phyloP scores from a whole-genome alignment of 176 grass and related monocot genomes.

The Phyllostachys edulis region DNA sequence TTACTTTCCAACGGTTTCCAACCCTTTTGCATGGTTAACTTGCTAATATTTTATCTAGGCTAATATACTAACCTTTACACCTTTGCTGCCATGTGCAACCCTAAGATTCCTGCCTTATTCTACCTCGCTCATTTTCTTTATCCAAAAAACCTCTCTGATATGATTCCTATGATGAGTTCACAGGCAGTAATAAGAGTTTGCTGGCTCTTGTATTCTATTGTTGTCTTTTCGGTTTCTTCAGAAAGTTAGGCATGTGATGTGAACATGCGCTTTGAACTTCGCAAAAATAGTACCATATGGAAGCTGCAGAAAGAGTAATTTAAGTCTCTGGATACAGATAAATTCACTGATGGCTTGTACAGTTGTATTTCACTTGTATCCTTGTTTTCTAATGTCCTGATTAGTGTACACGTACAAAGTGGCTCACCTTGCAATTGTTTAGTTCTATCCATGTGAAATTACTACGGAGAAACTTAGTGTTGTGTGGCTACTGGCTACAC shows the following conservation, averaged over 20 bases:
- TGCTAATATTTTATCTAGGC: conserved; percentile 45
- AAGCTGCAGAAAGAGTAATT: conserved; percentile 32
- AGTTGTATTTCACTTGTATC: neutral
- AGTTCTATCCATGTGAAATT: conserved; percentile 34
- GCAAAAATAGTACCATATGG: conserved; percentile 14
- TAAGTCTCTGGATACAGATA: neutral
- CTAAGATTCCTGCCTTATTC: conserved; percentile 66
- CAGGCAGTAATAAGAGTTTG: conserved; percentile 38
- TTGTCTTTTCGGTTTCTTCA: conserved; percentile 12
- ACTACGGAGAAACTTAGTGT: neutral
- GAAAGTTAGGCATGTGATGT: conserved; percentile 44
- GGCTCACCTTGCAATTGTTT: conserved; percentile 9
- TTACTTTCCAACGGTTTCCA: conserved; percentile 63
- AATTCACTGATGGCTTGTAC: conserved; percentile 14
- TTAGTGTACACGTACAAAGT: neutral
- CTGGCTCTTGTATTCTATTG: conserved; percentile 34
- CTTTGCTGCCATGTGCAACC: conserved; percentile 52
- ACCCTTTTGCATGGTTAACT: conserved; percentile 50
- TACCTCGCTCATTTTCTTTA: conserved; percentile 34
- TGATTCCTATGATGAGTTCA: conserved; percentile 43
- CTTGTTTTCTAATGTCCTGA: neutral
- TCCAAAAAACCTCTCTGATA: conserved; percentile 13
- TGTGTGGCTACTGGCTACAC: conserved; percentile 5
- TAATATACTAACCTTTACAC: conserved; percentile 52
- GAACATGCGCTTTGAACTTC: conserved; percentile 48